Percentiles rank a stretch among this genome's conserved stretches.
phyloP scores from a whole-genome alignment of 805 yeast genomes.

The Scheffersomyces coipomensis region DNA sequence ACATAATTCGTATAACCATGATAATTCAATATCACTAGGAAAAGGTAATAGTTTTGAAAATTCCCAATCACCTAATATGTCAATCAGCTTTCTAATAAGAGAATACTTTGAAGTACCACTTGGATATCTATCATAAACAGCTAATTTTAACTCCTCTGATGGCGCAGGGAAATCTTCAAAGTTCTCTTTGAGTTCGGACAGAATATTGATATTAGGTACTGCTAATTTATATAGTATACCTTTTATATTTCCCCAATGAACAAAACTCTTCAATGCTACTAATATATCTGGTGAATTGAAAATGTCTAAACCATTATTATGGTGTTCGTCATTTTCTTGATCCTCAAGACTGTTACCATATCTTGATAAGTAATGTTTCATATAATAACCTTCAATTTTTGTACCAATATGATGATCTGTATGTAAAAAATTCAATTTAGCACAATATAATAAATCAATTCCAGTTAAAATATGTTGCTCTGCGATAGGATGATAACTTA shows the following conservation, averaged over 20 bases:
- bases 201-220: slow-evolving; percentile 34
- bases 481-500: slow-evolving; percentile 18
- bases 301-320: slow-evolving; percentile 41
- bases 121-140: slow-evolving; percentile 47
- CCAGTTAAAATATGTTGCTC: slow-evolving; percentile 42
- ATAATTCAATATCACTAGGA: slow-evolving; percentile 20
- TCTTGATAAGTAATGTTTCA: slow-evolving; percentile 21
- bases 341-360: slow-evolving; percentile 20
- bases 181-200: slow-evolving; percentile 21
- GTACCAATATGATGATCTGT: slow-evolving; percentile 56
- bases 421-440: slow-evolving; percentile 52
- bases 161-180: slow-evolving; percentile 44
- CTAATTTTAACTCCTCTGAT: slow-evolving; percentile 33
- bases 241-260: slow-evolving; percentile 54
- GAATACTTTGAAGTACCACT: slow-evolving; percentile 52
- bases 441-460: slow-evolving; percentile 39
- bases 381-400: slow-evolving; percentile 44
- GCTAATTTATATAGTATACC: slow-evolving; percentile 45
- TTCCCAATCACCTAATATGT: slow-evolving; percentile 28
- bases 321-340: slow-evolving; percentile 27
- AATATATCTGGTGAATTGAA: slow-evolving; percentile 41
- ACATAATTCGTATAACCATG: slow-evolving; percentile 40
- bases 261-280: slow-evolving; percentile 48
- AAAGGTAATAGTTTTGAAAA: slow-evolving; percentile 40
- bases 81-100: slow-evolving; percentile 38